Evolutionary conservation across 1,139 yeast genomes (phyloP).

Genomic region (Sugiyamaella pinicola): DNA sequence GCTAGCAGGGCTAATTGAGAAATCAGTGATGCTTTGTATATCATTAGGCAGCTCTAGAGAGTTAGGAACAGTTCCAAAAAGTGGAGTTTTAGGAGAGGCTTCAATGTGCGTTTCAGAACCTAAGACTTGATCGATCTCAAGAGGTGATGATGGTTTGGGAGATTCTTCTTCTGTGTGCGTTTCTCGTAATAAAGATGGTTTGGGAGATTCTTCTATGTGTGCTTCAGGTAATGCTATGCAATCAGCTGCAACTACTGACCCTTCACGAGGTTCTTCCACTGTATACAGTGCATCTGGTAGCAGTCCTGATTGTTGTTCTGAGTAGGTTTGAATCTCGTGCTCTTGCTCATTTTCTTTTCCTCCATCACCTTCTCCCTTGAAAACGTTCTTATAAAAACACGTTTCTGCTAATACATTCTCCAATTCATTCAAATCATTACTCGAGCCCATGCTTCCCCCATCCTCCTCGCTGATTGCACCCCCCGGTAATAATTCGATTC

Average conservation of each 20-base stretch:
- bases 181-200: too few species aligned
- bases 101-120: too few species aligned
- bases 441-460: constrained; percentile 14
- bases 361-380: not conserved
- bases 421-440: constrained; percentile 23
- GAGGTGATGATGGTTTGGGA: too few species aligned
- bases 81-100: not conserved
- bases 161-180: too few species aligned
- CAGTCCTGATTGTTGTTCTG: too few species aligned
- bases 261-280: too few species aligned
- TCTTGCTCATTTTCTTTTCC: not conserved
- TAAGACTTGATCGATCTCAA: too few species aligned
- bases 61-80: not conserved
- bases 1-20: constrained; percentile 1
- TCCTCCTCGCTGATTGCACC: not conserved
- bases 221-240: too few species aligned
- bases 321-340: not conserved
- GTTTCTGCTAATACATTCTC: constrained; percentile 30
- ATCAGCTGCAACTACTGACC: too few species aligned
- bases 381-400: constrained; percentile 27
- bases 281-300: too few species aligned
- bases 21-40: constrained; percentile 7
- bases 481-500: constrained; percentile 47
- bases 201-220: too few species aligned
- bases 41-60: constrained; percentile 11